These are phyloP conservation scores for Polyporus tsugae DNA, from an alignment of 1,284 basidiomycete genomes.

Conservation along the genomic window DNA sequence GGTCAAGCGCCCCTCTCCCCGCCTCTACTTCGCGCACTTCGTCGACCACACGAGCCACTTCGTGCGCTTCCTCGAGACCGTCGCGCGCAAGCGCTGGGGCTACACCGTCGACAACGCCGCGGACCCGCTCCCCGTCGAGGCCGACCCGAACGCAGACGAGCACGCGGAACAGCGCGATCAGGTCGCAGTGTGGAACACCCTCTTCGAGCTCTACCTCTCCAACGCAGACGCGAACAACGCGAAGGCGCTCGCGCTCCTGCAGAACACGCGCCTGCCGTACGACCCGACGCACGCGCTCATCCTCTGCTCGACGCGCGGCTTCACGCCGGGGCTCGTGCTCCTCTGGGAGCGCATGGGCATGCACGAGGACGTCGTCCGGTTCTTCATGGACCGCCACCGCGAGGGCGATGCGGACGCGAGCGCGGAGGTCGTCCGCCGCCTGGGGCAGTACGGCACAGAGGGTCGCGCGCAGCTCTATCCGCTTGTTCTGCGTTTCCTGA, in stretches of 20 bases:
- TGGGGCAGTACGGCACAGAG: slow-evolving; percentile 75
- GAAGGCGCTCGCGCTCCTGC: slow-evolving; percentile 78
- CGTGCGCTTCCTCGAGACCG: slow-evolving; percentile 88
- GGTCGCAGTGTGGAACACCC: slow-evolving; percentile 93
- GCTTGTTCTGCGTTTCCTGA: slow-evolving; percentile 90
- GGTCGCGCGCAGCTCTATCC: slow-evolving; percentile 83
- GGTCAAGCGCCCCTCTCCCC: slow-evolving; percentile 78
- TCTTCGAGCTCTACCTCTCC: slow-evolving; percentile 92
- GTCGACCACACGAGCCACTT: slow-evolving; percentile 90
- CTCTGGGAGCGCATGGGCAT: slow-evolving; percentile 95
- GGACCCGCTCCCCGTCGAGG: slow-evolving; percentile 28
- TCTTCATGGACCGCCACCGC: slow-evolving; percentile 84
- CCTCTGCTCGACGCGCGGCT: slow-evolving; percentile 86
- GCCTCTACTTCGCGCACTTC: slow-evolving; percentile 94
- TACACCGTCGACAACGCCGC: slow-evolving; percentile 64
- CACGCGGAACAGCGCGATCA: slow-evolving; percentile 76
- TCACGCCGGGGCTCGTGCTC: slow-evolving; percentile 86
- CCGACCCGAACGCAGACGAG: slow-evolving; percentile 51
- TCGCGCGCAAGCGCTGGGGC: slow-evolving; percentile 84
- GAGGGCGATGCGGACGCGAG: slow-evolving; percentile 58
- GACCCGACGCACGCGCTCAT: slow-evolving; percentile 93
- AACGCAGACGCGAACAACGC: slow-evolving; percentile 44
- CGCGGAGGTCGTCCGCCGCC: slow-evolving; percentile 73
- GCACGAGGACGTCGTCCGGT: slow-evolving; percentile 95
- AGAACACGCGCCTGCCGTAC: slow-evolving; percentile 76